These are phyloP conservation scores for Lepidopterella palustris DNA, from an alignment of 495 filamentous ascomycete genomes.

Conservation along the genomic window DNA sequence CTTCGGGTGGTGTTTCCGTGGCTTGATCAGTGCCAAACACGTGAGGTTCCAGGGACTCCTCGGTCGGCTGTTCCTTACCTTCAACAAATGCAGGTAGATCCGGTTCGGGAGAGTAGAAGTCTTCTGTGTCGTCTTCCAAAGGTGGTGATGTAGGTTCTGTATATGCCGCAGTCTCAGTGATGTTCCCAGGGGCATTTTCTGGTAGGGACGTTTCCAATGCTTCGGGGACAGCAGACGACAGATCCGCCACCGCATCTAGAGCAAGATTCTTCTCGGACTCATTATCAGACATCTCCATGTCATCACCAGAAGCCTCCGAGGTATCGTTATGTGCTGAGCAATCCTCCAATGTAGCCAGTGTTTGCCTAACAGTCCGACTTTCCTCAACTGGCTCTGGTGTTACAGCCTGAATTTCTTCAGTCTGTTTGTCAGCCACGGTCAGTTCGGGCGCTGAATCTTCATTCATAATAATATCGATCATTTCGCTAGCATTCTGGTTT, in stretches of 20 bases:
- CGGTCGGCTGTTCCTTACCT: neutral
- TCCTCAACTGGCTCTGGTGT: too few relatives aligned
- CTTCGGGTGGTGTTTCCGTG: slow-evolving; percentile 5
- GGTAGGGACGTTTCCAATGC: neutral
- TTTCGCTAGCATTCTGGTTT: too few relatives aligned
- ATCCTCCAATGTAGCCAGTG: too few relatives aligned
- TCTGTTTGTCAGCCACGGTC: too few relatives aligned
- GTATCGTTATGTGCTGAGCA: neutral
- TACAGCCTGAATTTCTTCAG: too few relatives aligned
- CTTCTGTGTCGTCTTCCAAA: neutral
- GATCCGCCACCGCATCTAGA: neutral
- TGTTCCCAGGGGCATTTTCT: neutral
- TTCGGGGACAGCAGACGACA: neutral
- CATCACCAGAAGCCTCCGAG: neutral
- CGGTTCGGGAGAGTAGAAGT: neutral
- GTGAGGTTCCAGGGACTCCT: slow-evolving; percentile 53
- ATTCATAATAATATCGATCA: too few relatives aligned
- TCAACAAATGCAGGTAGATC: neutral
- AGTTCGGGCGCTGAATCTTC: too few relatives aligned
- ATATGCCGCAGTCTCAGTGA: neutral
- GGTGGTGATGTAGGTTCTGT: neutral
- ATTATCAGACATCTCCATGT: slow-evolving; percentile 15
- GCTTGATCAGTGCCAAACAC: neutral
- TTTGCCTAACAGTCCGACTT: too few relatives aligned
- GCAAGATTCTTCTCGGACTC: slow-evolving; percentile 4